A percentile compares a stretch with the other conserved stretches of the same genome.
Evolutionary conservation across 495 filamentous ascomycete genomes (phyloP).

Genomic region (Cudoniella acicularis): DNA sequence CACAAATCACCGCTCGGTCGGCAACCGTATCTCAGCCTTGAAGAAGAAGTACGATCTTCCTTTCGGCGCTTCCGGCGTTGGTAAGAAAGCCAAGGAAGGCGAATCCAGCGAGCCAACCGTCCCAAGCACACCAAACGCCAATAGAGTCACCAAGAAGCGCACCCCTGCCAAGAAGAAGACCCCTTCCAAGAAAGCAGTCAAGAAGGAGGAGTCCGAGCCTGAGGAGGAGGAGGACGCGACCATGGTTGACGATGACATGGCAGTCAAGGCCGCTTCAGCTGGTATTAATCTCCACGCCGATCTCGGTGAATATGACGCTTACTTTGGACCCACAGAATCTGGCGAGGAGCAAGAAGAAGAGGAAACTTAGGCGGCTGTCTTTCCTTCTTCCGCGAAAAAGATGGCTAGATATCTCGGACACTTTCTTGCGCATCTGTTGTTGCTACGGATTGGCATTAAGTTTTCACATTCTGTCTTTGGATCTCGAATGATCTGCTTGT

Average conservation of each 20-base stretch:
- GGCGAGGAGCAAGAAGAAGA: constrained; percentile 3
- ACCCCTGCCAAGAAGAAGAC: constrained; percentile 4
- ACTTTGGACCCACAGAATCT: background rate
- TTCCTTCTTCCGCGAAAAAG: too few species aligned
- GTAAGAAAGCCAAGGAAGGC: background rate
- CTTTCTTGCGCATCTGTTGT: too few species aligned
- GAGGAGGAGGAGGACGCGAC: constrained; percentile 1
- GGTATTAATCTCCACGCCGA: background rate
- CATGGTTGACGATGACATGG: background rate
- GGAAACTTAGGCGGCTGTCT: too few species aligned
- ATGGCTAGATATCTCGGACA: too few species aligned
- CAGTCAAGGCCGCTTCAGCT: background rate
- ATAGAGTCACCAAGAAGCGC: constrained; percentile 7
- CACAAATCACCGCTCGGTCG: constrained; percentile 31
- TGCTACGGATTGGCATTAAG: too few species aligned
- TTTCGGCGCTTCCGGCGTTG: constrained; percentile 10
- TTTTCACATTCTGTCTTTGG: background rate
- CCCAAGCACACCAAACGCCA: background rate
- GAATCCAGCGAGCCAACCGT: background rate
- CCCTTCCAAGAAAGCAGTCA: background rate
- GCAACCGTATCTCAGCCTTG: constrained; percentile 29
- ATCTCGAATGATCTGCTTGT: background rate
- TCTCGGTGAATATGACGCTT: background rate
- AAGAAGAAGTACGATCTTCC: constrained; percentile 30
- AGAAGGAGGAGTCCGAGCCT: constrained; percentile 6